Evolutionary conservation across 2,329 filamentous ascomycete species (phyloP).

Genomic region (Trichoderma polysporum): DNA sequence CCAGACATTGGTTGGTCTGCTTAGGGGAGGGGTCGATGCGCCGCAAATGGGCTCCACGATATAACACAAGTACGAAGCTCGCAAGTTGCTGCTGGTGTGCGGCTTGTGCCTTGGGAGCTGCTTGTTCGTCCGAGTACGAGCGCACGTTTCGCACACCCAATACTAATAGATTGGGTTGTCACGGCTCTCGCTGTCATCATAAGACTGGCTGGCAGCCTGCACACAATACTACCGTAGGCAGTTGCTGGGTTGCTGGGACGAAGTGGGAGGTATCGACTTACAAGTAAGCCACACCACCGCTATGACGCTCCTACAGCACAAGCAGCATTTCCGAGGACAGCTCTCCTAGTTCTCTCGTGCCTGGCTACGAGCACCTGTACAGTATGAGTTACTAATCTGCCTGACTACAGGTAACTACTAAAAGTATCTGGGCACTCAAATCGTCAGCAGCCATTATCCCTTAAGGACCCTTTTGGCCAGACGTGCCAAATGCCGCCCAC

Average conservation of each 20-base stretch:
- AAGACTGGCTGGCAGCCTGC: too few species aligned
- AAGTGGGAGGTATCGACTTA: not conserved
- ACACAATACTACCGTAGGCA: too few species aligned
- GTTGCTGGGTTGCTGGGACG: not conserved
- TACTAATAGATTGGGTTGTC: not conserved
- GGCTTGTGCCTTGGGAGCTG: not conserved
- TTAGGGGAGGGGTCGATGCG: not conserved
- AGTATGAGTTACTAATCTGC: not conserved
- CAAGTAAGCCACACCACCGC: not conserved
- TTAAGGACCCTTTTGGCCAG: not conserved
- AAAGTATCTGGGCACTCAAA: not conserved
- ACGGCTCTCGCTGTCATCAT: too few species aligned
- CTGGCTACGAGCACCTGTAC: not conserved
- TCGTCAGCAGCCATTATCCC: not conserved
- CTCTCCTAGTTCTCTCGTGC: not conserved
- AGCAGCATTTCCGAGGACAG: not conserved
- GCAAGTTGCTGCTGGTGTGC: not conserved
- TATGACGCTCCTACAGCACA: not conserved
- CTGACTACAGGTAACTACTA: not conserved
- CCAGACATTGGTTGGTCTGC: not conserved
- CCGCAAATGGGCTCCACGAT: not conserved
- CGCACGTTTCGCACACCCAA: not conserved
- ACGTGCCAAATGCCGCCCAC: conserved; percentile 2
- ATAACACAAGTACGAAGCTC: not conserved
- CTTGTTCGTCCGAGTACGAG: conserved; percentile 10